These are phyloP conservation scores for Diaporthe longicolla DNA, from an alignment of 2,329 filamentous ascomycete species.

Conservation along the genomic window DNA sequence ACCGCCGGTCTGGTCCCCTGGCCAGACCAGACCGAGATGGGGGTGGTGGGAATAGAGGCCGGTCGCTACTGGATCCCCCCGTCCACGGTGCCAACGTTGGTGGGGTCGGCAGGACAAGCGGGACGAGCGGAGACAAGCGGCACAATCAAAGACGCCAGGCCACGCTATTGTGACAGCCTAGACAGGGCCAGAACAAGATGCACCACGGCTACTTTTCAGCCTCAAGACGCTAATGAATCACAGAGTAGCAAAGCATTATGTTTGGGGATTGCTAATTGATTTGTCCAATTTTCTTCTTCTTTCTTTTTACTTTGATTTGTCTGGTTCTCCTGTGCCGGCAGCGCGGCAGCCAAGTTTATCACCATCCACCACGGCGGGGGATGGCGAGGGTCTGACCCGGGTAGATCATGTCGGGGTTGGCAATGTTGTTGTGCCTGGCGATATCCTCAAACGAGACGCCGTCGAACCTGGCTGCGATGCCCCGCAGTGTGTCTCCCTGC, in stretches of 20 bases:
- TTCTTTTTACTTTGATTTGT: too few species aligned
- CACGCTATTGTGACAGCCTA: background rate
- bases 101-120: constrained; percentile 45
- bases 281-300: background rate
- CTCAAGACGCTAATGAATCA: constrained; percentile 22
- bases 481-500: constrained; percentile 58
- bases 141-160: background rate
- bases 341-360: background rate
- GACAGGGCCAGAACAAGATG: background rate
- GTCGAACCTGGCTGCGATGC: constrained; percentile 53
- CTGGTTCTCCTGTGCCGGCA: too few species aligned
- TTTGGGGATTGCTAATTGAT: constrained; percentile 14
- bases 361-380: constrained; percentile 44
- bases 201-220: background rate
- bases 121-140: background rate
- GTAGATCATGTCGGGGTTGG: constrained; percentile 59
- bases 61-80: constrained; percentile 39
- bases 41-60: constrained; percentile 27
- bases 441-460: constrained; percentile 55
- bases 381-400: constrained; percentile 56
- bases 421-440: constrained; percentile 55
- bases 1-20: background rate
- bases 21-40: constrained; percentile 32
- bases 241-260: background rate
- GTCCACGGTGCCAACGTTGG: constrained; percentile 36